A percentile compares a stretch with the other conserved stretches of the same genome.
phyloP scores from a whole-genome alignment of 2,329 filamentous ascomycete genomes.

The Capronia americana region DNA sequence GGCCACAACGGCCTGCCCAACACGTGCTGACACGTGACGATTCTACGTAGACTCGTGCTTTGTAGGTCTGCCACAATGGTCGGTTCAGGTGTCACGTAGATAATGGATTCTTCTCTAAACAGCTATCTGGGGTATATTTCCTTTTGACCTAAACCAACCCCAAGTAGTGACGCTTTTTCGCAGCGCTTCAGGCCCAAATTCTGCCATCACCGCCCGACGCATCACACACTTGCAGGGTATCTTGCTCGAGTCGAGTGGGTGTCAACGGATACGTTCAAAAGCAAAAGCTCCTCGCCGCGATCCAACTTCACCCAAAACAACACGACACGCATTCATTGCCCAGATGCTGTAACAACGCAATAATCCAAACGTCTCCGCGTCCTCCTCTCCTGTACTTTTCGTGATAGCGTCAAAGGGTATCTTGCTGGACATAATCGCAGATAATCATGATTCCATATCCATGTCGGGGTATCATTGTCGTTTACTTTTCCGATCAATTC shows the following conservation, averaged over 20 bases:
- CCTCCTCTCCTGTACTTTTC: slow-evolving; percentile 28
- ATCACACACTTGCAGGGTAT: slow-evolving; percentile 31
- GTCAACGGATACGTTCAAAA: slow-evolving; percentile 22
- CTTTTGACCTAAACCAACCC: slow-evolving; percentile 25
- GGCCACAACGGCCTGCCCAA: neutral
- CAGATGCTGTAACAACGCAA: slow-evolving; percentile 25
- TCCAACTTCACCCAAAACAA: slow-evolving; percentile 20
- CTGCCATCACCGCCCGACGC: slow-evolving; percentile 22
- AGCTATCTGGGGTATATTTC: slow-evolving; percentile 35
- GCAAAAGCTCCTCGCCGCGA: slow-evolving; percentile 4
- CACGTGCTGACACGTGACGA: neutral
- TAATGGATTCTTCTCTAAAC: slow-evolving; percentile 26
- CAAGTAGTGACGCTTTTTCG: slow-evolving; percentile 22
- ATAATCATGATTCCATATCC: slow-evolving; percentile 39
- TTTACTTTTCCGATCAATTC: slow-evolving; percentile 31
- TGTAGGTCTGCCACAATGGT: neutral
- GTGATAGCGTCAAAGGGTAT: slow-evolving; percentile 40
- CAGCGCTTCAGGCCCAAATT: slow-evolving; percentile 14
- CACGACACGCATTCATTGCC: slow-evolving; percentile 16
- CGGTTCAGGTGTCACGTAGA: neutral
- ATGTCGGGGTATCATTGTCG: slow-evolving; percentile 38
- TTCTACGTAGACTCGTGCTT: neutral
- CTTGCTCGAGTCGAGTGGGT: slow-evolving; percentile 29
- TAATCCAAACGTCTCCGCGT: slow-evolving; percentile 16
- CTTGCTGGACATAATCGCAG: slow-evolving; percentile 39